A percentile compares a stretch with the other conserved stretches of the same genome.
Evolutionary conservation across 495 filamentous ascomycete species (phyloP).

Genomic region (Bacidia gigantensis): DNA sequence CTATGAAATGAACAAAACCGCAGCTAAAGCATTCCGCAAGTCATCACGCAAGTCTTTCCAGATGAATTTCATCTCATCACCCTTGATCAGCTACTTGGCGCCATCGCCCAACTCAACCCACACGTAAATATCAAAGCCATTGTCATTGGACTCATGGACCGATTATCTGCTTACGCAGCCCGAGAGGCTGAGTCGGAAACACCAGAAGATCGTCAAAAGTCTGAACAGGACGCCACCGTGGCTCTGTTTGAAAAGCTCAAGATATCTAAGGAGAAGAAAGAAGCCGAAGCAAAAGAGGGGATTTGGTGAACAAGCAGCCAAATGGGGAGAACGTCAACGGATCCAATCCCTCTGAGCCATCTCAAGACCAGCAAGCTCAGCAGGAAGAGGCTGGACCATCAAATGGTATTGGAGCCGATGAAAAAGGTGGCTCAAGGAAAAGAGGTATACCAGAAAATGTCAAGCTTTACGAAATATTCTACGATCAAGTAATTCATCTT

Average conservation of each 20-base stretch:
- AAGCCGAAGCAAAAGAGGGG: constrained; percentile 22
- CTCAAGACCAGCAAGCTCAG: constrained; percentile 15
- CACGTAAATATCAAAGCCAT: constrained; percentile 97
- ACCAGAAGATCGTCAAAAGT: constrained; percentile 55
- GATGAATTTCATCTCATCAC: constrained; percentile 97
- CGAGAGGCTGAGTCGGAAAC: constrained; percentile 69
- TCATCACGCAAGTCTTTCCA: constrained; percentile 97
- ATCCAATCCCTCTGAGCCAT: constrained; percentile 21
- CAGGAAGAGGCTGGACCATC: constrained; percentile 10
- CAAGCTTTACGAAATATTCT: constrained; percentile 93
- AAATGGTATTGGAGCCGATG: constrained; percentile 13
- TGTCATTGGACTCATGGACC: constrained; percentile 94
- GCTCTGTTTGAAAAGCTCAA: constrained; percentile 64
- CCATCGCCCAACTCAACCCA: constrained; percentile 80
- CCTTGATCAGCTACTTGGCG: constrained; percentile 81
- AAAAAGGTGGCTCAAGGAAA: constrained; percentile 38
- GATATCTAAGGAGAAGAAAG: constrained; percentile 47
- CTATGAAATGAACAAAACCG: background rate
- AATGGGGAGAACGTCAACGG: constrained; percentile 32
- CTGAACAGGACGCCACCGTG: constrained; percentile 71
- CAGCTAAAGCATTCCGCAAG: constrained; percentile 31
- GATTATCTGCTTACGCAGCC: constrained; percentile 81
- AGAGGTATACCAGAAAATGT: constrained; percentile 67
- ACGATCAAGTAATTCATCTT: constrained; percentile 85
- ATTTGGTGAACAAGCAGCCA: constrained; percentile 7